These are phyloP conservation scores for Glebionis coronaria DNA, from an alignment of 129 eudicot species.

Conservation along the genomic window DNA sequence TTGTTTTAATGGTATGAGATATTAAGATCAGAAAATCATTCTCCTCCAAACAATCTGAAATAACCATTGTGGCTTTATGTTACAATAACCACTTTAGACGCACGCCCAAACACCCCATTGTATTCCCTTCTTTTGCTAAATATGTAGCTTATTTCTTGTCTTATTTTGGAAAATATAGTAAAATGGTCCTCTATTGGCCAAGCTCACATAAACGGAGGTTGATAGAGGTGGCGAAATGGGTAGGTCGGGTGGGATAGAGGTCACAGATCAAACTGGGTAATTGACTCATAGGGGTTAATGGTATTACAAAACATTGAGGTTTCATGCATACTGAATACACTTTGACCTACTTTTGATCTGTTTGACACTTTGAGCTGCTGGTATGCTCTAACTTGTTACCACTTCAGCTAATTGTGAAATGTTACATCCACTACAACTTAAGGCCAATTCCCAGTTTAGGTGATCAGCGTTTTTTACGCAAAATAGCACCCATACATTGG, in stretches of 20 bases:
- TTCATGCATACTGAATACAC: too few relatives aligned
- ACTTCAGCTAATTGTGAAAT: too few relatives aligned
- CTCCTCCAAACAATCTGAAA: not conserved
- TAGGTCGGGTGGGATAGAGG: not conserved
- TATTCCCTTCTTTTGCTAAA: not conserved
- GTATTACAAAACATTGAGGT: too few relatives aligned
- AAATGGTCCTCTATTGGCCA: not conserved
- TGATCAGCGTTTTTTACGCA: not conserved
- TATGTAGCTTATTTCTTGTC: not conserved
- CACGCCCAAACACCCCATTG: not conserved
- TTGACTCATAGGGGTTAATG: not conserved
- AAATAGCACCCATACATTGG: not conserved
- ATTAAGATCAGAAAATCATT: not conserved
- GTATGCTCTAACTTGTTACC: too few relatives aligned
- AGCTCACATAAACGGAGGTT: not conserved
- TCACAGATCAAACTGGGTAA: not conserved
- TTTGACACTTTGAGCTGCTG: too few relatives aligned
- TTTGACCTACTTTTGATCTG: too few relatives aligned
- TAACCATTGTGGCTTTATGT: constrained; percentile 1
- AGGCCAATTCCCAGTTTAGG: not conserved
- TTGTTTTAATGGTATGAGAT: not conserved
- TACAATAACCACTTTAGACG: not conserved
- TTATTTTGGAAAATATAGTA: not conserved
- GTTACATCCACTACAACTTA: not conserved
- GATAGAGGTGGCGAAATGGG: not conserved